phyloP scores from a whole-genome alignment of 2,329 filamentous ascomycete species.

The Pyrenophora graminea region DNA sequence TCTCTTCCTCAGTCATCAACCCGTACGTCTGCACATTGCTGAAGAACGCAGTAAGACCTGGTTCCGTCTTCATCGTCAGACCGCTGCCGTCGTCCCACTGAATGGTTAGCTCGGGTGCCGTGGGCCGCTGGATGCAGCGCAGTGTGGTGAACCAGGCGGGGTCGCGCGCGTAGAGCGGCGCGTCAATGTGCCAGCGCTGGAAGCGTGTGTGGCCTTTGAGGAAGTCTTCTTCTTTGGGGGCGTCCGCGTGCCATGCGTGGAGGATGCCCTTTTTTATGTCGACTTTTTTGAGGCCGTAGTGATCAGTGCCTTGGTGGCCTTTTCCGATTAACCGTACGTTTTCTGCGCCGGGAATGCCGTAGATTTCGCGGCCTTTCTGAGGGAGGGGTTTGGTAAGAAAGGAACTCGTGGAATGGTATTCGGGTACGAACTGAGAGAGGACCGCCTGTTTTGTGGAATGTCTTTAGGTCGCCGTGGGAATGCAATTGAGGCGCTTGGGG shows the following conservation, averaged over 20 bases:
- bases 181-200: constrained; percentile 57
- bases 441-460: constrained; percentile 49
- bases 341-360: constrained; percentile 48
- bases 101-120: constrained; percentile 43
- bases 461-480: constrained; percentile 50
- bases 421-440: constrained; percentile 47
- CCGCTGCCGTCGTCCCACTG: constrained; percentile 53
- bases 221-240: constrained; percentile 54
- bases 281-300: constrained; percentile 50
- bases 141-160: constrained; percentile 52
- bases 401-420: background rate
- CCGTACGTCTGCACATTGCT: constrained; percentile 51
- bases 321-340: constrained; percentile 54
- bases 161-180: constrained; percentile 50
- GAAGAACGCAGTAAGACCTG: constrained; percentile 52
- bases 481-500: constrained; percentile 49
- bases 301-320: constrained; percentile 52
- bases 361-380: background rate
- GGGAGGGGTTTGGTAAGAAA: fast-evolving
- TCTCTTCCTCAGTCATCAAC: constrained; percentile 50
- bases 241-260: constrained; percentile 48
- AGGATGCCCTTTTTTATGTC: constrained; percentile 35
- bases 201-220: constrained; percentile 51
- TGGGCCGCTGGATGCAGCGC: constrained; percentile 48
- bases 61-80: constrained; percentile 49